Conservation (phyloP, 345 rosid species). For the Mercurialis annua region DNA sequence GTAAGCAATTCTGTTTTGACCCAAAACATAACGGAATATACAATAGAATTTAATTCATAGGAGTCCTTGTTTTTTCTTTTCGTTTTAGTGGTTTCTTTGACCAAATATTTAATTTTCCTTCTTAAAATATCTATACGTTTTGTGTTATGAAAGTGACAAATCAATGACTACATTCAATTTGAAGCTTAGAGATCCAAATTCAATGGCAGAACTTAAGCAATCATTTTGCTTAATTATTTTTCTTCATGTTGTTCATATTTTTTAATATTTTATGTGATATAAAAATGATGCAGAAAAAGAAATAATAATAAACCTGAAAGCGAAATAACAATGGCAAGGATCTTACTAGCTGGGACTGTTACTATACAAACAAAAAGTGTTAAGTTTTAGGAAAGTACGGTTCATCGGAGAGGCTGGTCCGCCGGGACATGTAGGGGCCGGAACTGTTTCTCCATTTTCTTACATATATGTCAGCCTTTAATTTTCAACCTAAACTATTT, state of each 20-base stretch:
- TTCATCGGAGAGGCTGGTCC: conserved; percentile 7
- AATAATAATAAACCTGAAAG: conserved; percentile 11
- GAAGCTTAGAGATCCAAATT: conserved; percentile 14
- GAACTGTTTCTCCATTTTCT: not conserved
- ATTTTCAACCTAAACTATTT: too few relatives aligned
- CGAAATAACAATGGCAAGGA: conserved; percentile 9
- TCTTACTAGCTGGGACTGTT: conserved; percentile 3
- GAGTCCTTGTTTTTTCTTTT: not conserved
- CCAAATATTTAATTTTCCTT: not conserved
- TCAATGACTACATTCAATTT: conserved; percentile 19
- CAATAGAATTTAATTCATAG: not conserved
- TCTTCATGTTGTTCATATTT: not conserved
- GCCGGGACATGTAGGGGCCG: conserved; percentile 14
- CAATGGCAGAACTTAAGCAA: not conserved
- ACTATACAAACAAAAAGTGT: not conserved
- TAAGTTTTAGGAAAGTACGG: not conserved
- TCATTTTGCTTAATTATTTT: not conserved
- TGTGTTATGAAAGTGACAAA: conserved; percentile 33
- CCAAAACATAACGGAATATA: not conserved
- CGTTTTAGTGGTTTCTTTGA: conserved; percentile 3
- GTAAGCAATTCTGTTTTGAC: not conserved
- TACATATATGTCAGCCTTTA: conserved; percentile 13
- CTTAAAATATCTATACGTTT: not conserved
- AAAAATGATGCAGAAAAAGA: too few relatives aligned
- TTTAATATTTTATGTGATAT: too few relatives aligned